Evolutionary conservation across 75 land plant species (phyloP).

Genomic region (Cryptomeria japonica): DNA sequence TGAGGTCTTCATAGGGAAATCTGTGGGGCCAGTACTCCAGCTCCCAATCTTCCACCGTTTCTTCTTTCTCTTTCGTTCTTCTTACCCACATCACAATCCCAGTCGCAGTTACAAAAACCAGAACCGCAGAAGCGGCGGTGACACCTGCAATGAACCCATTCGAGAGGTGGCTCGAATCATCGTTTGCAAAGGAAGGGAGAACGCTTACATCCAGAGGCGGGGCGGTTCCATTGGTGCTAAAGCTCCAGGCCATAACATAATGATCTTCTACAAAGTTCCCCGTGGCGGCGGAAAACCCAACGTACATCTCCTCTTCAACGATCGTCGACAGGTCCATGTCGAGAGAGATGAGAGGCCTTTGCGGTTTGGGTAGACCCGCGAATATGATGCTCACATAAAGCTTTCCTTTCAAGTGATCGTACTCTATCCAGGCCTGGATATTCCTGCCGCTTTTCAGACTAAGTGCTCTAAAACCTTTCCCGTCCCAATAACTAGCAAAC

Average conservation of each 20-base stretch:
- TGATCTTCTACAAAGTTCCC: slow-evolving; percentile 40
- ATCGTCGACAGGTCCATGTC: slow-evolving; percentile 35
- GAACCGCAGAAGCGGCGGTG: not conserved
- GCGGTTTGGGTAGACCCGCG: slow-evolving; percentile 20
- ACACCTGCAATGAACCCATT: not conserved
- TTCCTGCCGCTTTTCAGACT: slow-evolving; percentile 28
- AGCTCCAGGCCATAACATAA: slow-evolving; percentile 71
- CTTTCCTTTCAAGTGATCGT: slow-evolving; percentile 16
- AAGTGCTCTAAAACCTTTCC: not conserved
- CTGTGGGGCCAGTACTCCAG: slow-evolving; percentile 19
- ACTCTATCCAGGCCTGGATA: slow-evolving; percentile 57
- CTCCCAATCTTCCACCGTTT: slow-evolving; percentile 29
- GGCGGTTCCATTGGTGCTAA: slow-evolving; percentile 35
- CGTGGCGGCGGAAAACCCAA: slow-evolving; percentile 66
- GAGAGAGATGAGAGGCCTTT: slow-evolving; percentile 29
- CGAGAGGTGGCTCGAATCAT: not conserved
- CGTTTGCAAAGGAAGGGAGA: slow-evolving; percentile 20
- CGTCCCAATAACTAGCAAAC: slow-evolving; percentile 14
- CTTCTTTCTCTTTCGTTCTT: slow-evolving; percentile 5
- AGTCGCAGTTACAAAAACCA: not conserved
- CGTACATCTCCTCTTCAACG: slow-evolving; percentile 37
- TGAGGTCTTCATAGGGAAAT: slow-evolving; percentile 18
- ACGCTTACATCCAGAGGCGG: slow-evolving; percentile 30
- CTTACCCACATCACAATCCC: not conserved
- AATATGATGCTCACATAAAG: slow-evolving; percentile 24